Evolutionary conservation across 768 basidiomycete genomes (phyloP).

Genomic region (Macrolepiota fuliginosa): DNA sequence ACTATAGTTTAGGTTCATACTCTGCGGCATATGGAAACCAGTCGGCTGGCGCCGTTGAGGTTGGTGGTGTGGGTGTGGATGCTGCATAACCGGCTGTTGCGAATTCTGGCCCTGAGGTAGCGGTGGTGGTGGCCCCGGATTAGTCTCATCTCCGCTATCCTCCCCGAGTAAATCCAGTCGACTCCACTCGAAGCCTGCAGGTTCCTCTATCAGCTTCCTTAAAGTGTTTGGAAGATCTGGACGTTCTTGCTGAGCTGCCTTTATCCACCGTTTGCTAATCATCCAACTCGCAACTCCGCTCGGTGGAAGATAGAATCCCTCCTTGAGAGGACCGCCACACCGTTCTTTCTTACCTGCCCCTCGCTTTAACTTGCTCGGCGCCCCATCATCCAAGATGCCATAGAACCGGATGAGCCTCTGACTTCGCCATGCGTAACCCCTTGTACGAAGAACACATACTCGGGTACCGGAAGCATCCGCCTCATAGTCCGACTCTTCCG

Average conservation of each 20-base stretch:
- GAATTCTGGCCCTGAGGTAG: neutral
- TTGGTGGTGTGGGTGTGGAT: constrained; percentile 9
- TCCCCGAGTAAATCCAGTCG: constrained; percentile 49
- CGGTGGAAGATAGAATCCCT: constrained; percentile 58
- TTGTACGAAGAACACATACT: constrained; percentile 41
- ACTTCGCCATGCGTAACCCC: constrained; percentile 70
- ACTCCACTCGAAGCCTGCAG: constrained; percentile 48
- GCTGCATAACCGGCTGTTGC: constrained; percentile 7
- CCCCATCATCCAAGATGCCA: constrained; percentile 56
- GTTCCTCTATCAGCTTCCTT: constrained; percentile 42
- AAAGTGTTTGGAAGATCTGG: constrained; percentile 47
- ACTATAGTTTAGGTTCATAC: constrained; percentile 13
- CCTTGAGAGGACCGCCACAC: constrained; percentile 50
- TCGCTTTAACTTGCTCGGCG: constrained; percentile 52
- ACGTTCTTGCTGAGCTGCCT: constrained; percentile 34
- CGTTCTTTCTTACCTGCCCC: constrained; percentile 58
- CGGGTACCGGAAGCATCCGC: constrained; percentile 18
- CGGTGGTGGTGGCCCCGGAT: constrained; percentile 20
- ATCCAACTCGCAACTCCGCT: constrained; percentile 69
- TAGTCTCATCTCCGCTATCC: constrained; percentile 48
- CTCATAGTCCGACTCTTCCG: constrained; percentile 70
- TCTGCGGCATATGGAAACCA: constrained; percentile 8
- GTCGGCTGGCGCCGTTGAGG: constrained; percentile 2
- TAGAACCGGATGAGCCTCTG: constrained; percentile 59
- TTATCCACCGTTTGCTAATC: constrained; percentile 69